These are phyloP conservation scores for Phaffia australis DNA, from an alignment of 768 basidiomycete genomes.

Conservation along the genomic window DNA sequence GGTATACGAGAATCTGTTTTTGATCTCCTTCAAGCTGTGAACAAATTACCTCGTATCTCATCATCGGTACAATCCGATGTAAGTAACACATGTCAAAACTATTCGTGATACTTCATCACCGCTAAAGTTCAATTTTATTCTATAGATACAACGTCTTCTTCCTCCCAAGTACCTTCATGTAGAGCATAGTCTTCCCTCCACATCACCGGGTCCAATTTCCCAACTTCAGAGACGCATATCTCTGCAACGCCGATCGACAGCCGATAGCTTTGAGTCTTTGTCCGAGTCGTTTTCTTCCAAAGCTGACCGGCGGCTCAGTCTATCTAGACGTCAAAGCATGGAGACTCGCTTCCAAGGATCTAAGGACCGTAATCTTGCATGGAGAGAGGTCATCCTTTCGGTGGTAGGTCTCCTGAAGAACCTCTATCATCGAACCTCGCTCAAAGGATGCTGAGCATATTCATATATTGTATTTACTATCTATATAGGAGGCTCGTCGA, in stretches of 20 bases:
- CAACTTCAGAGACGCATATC: conserved; percentile 19
- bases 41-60: not conserved
- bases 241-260: conserved; percentile 6
- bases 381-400: conserved; percentile 34
- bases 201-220: conserved; percentile 13
- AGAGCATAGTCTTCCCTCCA: not conserved
- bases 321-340: conserved; percentile 33
- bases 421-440: too few species aligned
- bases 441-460: not conserved
- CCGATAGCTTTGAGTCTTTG: conserved; percentile 10
- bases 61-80: conserved; percentile 14
- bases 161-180: conserved; percentile 4
- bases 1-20: conserved; percentile 2
- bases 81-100: not conserved
- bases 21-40: not conserved
- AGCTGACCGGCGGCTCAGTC: conserved; percentile 32
- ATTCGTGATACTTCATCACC: not conserved
- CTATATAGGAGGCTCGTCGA: conserved; percentile 9
- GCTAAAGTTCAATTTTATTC: not conserved
- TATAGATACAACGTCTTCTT: conserved; percentile 10
- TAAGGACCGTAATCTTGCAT: conserved; percentile 37
- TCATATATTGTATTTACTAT: not conserved
- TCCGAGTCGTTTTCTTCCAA: conserved; percentile 27
- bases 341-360: conserved; percentile 35
- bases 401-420: not conserved